Conservation (phyloP, 225 moss, liverwort and hornwort genomes). For the Rhytidiadelphus loreus region DNA sequence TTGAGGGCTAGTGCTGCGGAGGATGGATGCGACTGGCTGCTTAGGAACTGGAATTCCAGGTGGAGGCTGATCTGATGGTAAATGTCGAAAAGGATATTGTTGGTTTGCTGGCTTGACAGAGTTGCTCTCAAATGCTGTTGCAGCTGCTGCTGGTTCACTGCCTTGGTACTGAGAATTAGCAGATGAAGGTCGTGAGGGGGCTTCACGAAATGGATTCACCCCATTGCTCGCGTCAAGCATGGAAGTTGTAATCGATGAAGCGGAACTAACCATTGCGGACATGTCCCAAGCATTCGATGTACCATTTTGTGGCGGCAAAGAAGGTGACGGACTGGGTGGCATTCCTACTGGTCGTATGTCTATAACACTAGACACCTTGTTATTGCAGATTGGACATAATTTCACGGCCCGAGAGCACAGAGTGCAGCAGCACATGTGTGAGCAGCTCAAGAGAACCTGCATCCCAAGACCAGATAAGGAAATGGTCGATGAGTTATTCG, state of each 20-base stretch:
- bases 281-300: constrained; percentile 1
- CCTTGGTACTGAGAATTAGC: constrained; percentile 15
- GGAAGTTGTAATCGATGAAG: not conserved
- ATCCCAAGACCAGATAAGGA: not conserved
- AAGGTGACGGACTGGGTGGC: constrained; percentile 2
- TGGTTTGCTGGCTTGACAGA: constrained; percentile 2
- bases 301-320: constrained; percentile 15
- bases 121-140: constrained; percentile 3
- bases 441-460: constrained; percentile 37
- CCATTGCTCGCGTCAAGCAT: not conserved
- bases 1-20: constrained; percentile 10
- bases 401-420: constrained; percentile 29
- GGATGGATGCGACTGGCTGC: not conserved
- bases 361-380: constrained; percentile 28
- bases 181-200: not conserved
- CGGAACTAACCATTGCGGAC: constrained; percentile 1
- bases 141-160: not conserved
- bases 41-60: constrained; percentile 30
- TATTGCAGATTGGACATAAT: constrained; percentile 33
- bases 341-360: constrained; percentile 37
- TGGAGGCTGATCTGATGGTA: constrained; percentile 20
- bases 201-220: constrained; percentile 12
- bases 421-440: constrained; percentile 53
- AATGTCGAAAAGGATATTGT: constrained; percentile 11
- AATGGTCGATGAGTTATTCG: not conserved